Evolutionary conservation across 805 yeast species (phyloP).

Genomic region (Komagataella pseudopastoris): DNA sequence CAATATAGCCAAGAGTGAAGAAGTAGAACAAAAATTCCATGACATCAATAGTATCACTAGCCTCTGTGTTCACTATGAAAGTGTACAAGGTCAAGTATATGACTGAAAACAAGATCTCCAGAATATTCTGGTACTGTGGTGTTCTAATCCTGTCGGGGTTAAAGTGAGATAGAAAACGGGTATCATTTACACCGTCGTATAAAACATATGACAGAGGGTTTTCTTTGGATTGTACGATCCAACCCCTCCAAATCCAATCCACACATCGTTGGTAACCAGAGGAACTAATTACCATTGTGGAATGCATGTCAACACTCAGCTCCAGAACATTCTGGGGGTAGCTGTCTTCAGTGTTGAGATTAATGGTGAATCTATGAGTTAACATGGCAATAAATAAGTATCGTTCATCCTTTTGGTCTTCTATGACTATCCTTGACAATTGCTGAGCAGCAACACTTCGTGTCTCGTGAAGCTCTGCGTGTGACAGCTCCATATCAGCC

Average conservation of each 20-base stretch:
- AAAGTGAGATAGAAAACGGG: slow-evolving; percentile 47
- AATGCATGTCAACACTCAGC: slow-evolving; percentile 76
- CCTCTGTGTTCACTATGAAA: slow-evolving; percentile 46
- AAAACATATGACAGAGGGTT: slow-evolving; percentile 60
- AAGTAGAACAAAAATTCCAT: slow-evolving; percentile 47
- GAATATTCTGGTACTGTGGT: slow-evolving; percentile 65
- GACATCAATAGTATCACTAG: slow-evolving; percentile 21
- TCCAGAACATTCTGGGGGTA: slow-evolving; percentile 68
- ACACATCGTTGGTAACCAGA: slow-evolving; percentile 78
- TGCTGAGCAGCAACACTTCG: slow-evolving; percentile 63
- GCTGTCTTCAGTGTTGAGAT: slow-evolving; percentile 45
- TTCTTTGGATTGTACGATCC: slow-evolving; percentile 66
- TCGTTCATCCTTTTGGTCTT: slow-evolving; percentile 40
- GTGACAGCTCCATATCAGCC: slow-evolving; percentile 46
- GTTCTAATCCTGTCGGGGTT: slow-evolving; percentile 77
- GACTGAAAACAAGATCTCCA: slow-evolving; percentile 58
- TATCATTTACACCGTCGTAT: slow-evolving; percentile 45
- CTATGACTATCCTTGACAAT: slow-evolving; percentile 59
- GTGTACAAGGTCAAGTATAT: slow-evolving; percentile 52
- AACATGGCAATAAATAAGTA: slow-evolving; percentile 63
- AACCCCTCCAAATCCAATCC: slow-evolving; percentile 87
- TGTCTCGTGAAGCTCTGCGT: slow-evolving; percentile 45
- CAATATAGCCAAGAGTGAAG: slow-evolving; percentile 51
- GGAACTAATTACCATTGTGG: slow-evolving; percentile 63
- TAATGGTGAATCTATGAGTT: slow-evolving; percentile 61